Evolutionary conservation across 148 eudicot species (phyloP), one percentile per base, ranked within the genome.

Genomic region (Persicaria tinctoria): DNA sequence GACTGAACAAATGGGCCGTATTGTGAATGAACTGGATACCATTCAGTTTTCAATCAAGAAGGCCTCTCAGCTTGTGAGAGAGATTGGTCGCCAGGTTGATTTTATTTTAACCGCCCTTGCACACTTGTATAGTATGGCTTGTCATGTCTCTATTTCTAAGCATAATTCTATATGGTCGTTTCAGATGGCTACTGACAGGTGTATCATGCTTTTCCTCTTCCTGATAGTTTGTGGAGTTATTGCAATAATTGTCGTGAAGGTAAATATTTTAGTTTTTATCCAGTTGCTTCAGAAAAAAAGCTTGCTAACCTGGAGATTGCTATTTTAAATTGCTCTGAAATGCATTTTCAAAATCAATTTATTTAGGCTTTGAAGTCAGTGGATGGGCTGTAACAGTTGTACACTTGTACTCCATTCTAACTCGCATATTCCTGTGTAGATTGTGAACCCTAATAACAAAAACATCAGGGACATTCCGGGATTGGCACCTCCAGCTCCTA

Each of bases 121-220:
- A 13, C 10, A 3, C 18, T 41, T 66, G 2, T 20, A 38, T 9
- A 5, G 46, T 5, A 4, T 41, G 70, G 48, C 70, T 66, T 66
- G 48, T 66, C n/a, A 66, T 41, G 38, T 66, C 48, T 41, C 46
- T 66, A 44, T 41, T 20, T 41, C 70, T 63, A 2, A 14, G 13
- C 46, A 5, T 41, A 12, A 66, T 27, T 66, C 38, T 44, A 38
- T 66, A 13, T 66, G 18, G 48, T n/a, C 18, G 49, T 75, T 84
- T 51, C 86, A 95, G 99, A 97, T 95, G 79, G 99, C 99, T n/a
- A 95, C 97, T 7, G 99, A 95, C 82, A 92, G 89, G 82, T 92
- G 99, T 83, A 95, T 95, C 82, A 95, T 95, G 99, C 83, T 89
- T 73, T 92, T 95, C 77, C 94, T 95, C 63, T 86, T 95, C 46